Percentiles rank a stretch among this genome's conserved stretches.
phyloP scores from a whole-genome alignment of 768 basidiomycete species.

The Suillus plorans region DNA sequence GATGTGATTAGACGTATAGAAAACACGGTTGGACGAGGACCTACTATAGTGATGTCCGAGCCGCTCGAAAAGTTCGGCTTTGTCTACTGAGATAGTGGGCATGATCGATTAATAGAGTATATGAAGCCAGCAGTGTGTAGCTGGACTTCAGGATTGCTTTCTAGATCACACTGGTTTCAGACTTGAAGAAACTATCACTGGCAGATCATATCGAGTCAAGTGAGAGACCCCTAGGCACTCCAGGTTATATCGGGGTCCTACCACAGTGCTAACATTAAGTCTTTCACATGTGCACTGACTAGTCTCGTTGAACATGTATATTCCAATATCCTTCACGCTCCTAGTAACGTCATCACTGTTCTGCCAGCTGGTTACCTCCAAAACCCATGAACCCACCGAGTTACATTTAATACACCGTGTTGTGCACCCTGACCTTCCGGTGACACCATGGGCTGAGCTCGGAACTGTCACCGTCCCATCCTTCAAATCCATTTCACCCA shows the following conservation, averaged over 20 bases:
- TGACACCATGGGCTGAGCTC: conserved; percentile 24
- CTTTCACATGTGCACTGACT: not conserved
- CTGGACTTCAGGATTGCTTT: not conserved
- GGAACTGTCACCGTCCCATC: conserved; percentile 25
- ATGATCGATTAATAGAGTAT: conserved; percentile 37
- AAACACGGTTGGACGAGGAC: conserved; percentile 9
- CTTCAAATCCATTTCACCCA: conserved; percentile 33
- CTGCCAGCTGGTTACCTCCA: not conserved
- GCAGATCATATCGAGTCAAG: conserved; percentile 10
- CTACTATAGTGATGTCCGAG: conserved; percentile 83
- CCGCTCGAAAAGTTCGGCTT: conserved; percentile 88
- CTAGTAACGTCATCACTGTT: conserved; percentile 12
- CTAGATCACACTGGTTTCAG: not conserved
- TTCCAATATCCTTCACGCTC: conserved; percentile 8
- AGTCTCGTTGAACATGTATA: not conserved
- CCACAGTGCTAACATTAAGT: not conserved
- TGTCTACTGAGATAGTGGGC: conserved; percentile 97
- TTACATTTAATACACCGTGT: conserved; percentile 25
- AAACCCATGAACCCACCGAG: not conserved
- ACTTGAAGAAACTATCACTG: not conserved
- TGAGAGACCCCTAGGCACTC: conserved; percentile 21
- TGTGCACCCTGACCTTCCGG: conserved; percentile 31
- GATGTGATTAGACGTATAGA: conserved; percentile 13
- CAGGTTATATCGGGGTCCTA: not conserved
- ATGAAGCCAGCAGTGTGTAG: not conserved